These are phyloP conservation scores for Teunomyces barrocoloradensis DNA, from an alignment of 805 yeast genomes.

Conservation along the genomic window DNA sequence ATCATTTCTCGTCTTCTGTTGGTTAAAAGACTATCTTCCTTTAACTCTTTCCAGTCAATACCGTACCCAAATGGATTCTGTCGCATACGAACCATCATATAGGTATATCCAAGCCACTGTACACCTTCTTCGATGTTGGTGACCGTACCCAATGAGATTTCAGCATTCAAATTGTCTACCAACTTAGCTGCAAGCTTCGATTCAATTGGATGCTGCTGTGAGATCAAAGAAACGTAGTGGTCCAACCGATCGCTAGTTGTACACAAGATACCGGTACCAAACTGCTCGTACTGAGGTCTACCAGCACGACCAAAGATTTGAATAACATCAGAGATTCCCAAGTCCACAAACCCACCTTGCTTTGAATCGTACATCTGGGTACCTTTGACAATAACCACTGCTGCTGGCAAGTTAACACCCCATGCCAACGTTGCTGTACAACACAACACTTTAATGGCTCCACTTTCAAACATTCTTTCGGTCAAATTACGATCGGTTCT, in stretches of 20 bases:
- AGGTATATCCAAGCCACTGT: constrained; percentile 97
- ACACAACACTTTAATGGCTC: constrained; percentile 84
- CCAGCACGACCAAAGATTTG: constrained; percentile 99
- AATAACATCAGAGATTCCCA: constrained; percentile 94
- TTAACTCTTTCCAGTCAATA: constrained; percentile 80
- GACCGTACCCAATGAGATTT: constrained; percentile 91
- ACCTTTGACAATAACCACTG: constrained; percentile 94
- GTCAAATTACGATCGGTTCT: constrained; percentile 86
- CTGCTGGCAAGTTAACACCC: constrained; percentile 99
- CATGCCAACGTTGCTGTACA: constrained; percentile 98
- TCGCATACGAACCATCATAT: constrained; percentile 89
- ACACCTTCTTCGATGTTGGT: constrained; percentile 93
- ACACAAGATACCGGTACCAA: constrained; percentile 89
- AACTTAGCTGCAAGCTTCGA: constrained; percentile 73
- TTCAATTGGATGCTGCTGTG: constrained; percentile 96
- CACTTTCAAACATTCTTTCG: constrained; percentile 80
- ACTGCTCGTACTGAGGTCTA: constrained; percentile 91
- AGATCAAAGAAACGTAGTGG: constrained; percentile 81
- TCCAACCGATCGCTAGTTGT: constrained; percentile 80
- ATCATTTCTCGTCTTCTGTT: constrained; percentile 75
- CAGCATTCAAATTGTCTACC: constrained; percentile 94
- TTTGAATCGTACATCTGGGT: constrained; percentile 94
- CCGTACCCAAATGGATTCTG: constrained; percentile 93
- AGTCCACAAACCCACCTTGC: constrained; percentile 89
- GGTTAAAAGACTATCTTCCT: constrained; percentile 76